Conservation (phyloP, 164 flowering plant species). For the Cinnamomum chago region DNA sequence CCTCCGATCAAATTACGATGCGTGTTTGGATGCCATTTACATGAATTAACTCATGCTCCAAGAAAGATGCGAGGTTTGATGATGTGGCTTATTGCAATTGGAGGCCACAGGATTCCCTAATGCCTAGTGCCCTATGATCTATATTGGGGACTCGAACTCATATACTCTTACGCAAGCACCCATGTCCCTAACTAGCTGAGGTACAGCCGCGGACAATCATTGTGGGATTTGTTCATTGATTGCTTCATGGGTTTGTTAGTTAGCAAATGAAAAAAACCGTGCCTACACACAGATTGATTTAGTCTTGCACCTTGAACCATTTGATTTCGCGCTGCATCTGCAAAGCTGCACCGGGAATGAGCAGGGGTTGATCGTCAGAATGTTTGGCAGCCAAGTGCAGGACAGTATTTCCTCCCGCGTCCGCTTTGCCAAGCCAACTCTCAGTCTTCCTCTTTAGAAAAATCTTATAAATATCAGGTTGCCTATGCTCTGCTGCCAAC, state of each 20-base stretch:
- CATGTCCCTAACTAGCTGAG: not conserved
- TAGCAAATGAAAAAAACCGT: not conserved
- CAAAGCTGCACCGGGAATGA: constrained; percentile 35
- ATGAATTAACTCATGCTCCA: no score
- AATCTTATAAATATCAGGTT: constrained; percentile 26
- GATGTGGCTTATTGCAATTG: no score
- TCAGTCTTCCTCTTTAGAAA: constrained; percentile 19
- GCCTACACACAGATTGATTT: not conserved
- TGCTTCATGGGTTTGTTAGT: not conserved
- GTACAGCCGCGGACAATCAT: not conserved
- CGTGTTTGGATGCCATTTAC: no score
- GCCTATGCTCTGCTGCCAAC: constrained; percentile 40
- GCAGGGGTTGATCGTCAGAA: constrained; percentile 32
- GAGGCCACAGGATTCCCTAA: no score
- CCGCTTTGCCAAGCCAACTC: constrained; percentile 22
- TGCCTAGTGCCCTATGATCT: no score
- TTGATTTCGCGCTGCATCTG: constrained; percentile 46
- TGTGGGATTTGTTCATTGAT: not conserved
- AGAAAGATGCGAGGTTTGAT: no score
- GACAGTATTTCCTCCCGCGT: constrained; percentile 33
- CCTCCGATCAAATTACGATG: no score
- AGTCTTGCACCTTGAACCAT: constrained; percentile 37
- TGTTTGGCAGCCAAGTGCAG: constrained; percentile 35
- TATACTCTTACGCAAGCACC: not conserved
- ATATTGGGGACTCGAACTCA: no score